A percentile compares a stretch with the other conserved stretches of the same genome.
These are phyloP conservation scores for Bryum argenteum DNA, from an alignment of 225 moss, liverwort and hornwort species.

Conservation along the genomic window DNA sequence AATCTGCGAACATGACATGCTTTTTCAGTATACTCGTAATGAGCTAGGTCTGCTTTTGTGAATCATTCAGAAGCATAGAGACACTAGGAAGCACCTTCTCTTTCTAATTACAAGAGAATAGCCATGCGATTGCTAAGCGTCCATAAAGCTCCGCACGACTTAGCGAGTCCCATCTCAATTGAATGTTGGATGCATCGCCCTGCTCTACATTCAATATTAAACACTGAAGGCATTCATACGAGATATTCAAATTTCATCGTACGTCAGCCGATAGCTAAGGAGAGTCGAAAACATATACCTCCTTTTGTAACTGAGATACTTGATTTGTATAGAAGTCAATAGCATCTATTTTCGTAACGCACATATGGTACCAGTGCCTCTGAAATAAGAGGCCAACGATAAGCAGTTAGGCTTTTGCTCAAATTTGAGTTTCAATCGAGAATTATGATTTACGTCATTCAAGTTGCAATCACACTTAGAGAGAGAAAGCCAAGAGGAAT, in stretches of 20 bases:
- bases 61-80: conserved; percentile 7
- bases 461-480: background rate
- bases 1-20: conserved; percentile 47
- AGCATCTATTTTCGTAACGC: conserved; percentile 60
- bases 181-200: conserved; percentile 3
- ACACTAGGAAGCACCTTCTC: background rate
- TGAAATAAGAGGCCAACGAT: conserved; percentile 35
- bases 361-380: conserved; percentile 63
- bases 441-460: conserved; percentile 16
- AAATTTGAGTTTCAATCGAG: conserved; percentile 4
- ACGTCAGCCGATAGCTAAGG: background rate
- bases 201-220: conserved; percentile 12
- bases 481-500: background rate
- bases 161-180: conserved; percentile 7
- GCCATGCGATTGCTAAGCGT: background rate
- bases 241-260: background rate
- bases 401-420: conserved; percentile 6
- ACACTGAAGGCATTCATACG: conserved; percentile 5
- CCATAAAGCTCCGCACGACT: conserved; percentile 3
- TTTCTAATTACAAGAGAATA: conserved; percentile 2
- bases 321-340: conserved; percentile 36
- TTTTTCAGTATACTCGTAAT: background rate
- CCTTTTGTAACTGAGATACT: conserved; percentile 44
- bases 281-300: conserved; percentile 44
- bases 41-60: background rate